Evolutionary conservation across 2,329 filamentous ascomycete genomes (phyloP).

Genomic region (Cladophialophora carrionii): DNA sequence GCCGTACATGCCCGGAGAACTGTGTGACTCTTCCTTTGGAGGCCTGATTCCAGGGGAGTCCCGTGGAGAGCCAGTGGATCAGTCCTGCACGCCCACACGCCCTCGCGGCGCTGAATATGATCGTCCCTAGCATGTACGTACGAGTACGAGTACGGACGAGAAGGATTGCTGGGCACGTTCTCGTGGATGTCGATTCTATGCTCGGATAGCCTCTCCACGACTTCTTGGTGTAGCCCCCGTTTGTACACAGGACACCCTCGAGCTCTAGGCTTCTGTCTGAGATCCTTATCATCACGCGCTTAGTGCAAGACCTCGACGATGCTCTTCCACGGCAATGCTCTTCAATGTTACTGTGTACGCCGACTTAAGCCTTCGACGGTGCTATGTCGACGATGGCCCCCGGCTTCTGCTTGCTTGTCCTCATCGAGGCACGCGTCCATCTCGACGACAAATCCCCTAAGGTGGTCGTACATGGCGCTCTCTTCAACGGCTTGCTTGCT

Average conservation of each 20-base stretch:
- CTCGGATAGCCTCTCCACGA: too few species aligned
- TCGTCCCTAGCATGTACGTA: too few species aligned
- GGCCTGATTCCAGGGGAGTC: too few species aligned
- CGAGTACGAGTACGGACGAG: too few species aligned
- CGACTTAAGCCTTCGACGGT: neutral
- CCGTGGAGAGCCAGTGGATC: too few species aligned
- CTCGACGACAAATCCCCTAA: neutral
- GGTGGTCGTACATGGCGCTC: neutral
- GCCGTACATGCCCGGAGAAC: too few species aligned
- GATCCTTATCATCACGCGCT: neutral
- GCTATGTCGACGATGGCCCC: neutral
- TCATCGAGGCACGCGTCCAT: neutral
- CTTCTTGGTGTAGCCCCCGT: too few species aligned
- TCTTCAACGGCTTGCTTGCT: neutral
- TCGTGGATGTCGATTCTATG: neutral
- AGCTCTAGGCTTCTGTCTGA: neutral
- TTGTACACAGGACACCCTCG: too few species aligned
- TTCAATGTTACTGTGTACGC: neutral
- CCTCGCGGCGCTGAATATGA: too few species aligned
- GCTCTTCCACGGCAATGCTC: neutral
- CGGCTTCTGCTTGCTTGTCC: neutral
- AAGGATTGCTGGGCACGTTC: neutral
- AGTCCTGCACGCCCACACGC: too few species aligned
- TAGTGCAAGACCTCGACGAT: neutral
- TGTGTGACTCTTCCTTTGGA: too few species aligned